Evolutionary conservation across 352 stramenopile species (phyloP), one percentile per base, ranked within the genome.

Genomic region (Peronospora tabacina): DNA sequence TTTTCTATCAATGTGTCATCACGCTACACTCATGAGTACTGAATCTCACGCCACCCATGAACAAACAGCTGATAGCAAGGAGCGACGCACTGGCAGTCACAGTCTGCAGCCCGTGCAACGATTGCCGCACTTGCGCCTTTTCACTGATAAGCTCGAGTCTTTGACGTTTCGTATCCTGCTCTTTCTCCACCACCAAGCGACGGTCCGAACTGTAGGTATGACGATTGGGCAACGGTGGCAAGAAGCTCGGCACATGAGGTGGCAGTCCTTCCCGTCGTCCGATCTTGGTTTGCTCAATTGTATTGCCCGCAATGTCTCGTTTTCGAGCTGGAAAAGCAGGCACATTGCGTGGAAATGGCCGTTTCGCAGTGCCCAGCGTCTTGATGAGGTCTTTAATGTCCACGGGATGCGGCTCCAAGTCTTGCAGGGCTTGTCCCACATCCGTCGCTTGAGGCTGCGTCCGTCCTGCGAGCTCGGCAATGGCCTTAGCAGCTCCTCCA

Each of bases 161-260:
- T 49, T 67, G 63, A 11, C 70, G 69, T 51, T 84, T 84, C 0
- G 59, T 68, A 24, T 84, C 72, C 20, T 79, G 64, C 30, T 78
- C 67, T 50, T 70, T 55, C 15, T 81, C 70, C 16, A 84, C 72
- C 9, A 84, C 72, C 1, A 79, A 30, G 17, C 65, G 60, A 54
- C 70, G 72, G 13, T 84, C 62, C 0, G 69, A 72, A 44, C 67
- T 79, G 52, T 84, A 84, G 17, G 72, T 81, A 44, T 84, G 72
- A 9, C 70, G 68, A 44, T 75, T 75, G 3, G 72, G 72, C 43
- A 84, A 48, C 3, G 72, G 70, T 9, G 72, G 72, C 19, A 77
- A 28, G 29, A 84, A 84, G 12, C 52, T 66, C 16, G 72, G 72
- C 5, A 77, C 70, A 49, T 84, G 68, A 20, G 63, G 52, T 0